A percentile compares a stretch with the other conserved stretches of the same genome.
Evolutionary conservation across 768 basidiomycete species (phyloP).

Genomic region (Lanmaoa rubissima): DNA sequence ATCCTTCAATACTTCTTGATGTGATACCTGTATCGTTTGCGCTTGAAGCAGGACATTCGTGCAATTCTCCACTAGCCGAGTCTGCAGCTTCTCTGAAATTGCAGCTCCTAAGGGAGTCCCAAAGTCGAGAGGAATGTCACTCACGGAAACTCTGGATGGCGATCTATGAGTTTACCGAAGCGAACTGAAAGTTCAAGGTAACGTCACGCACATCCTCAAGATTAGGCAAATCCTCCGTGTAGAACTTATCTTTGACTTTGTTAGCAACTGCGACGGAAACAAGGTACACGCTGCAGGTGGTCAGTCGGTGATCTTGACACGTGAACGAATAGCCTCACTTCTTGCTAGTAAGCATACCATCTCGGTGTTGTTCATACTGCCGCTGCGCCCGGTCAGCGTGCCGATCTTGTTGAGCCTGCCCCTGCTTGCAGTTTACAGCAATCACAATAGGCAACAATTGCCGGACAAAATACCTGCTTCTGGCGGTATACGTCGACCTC

Average conservation of each 20-base stretch:
- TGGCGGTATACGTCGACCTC: conserved; percentile 73
- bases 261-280: conserved; percentile 72
- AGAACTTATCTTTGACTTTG: conserved; percentile 66
- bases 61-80: conserved; percentile 56
- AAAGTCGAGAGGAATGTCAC: conserved; percentile 1
- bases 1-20: conserved; percentile 57
- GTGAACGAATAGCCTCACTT: conserved; percentile 48
- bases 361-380: conserved; percentile 73
- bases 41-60: conserved; percentile 54
- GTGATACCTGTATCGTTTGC: conserved; percentile 55
- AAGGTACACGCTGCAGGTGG: conserved; percentile 55
- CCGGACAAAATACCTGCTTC: conserved; percentile 58
- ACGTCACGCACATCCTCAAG: conserved; percentile 64
- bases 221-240: conserved; percentile 61
- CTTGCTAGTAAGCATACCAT: conserved; percentile 79
- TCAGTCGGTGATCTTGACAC: not conserved
- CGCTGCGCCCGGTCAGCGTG: conserved; percentile 72
- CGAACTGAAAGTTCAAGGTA: conserved; percentile 9
- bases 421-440: conserved; percentile 38
- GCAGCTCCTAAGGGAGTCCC: not conserved
- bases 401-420: conserved; percentile 66
- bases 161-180: conserved; percentile 9
- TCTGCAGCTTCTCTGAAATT: conserved; percentile 66
- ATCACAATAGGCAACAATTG: not conserved
- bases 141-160: conserved; percentile 68